Evolutionary conservation across 768 basidiomycete genomes (phyloP).

Genomic region (Pisolithus tinctorius): DNA sequence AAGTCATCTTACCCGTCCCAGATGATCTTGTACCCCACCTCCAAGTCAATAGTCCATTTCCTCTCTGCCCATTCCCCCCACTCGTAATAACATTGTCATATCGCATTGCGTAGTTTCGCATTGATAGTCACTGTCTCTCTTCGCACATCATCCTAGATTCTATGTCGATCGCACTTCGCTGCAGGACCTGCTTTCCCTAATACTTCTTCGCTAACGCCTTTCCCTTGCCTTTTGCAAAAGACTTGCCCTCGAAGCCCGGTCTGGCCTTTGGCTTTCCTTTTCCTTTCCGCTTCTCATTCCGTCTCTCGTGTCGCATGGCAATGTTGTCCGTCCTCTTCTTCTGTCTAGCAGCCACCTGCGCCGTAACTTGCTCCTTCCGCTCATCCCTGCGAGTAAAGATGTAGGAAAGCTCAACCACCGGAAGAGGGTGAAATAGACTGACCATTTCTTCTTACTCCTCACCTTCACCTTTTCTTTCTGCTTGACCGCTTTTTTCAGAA

Average conservation of each 20-base stretch:
- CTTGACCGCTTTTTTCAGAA: conserved; percentile 91
- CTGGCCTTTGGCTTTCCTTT: conserved; percentile 52
- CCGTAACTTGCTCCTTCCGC: conserved; percentile 70
- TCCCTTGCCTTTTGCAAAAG: conserved; percentile 54
- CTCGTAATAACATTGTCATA: no score
- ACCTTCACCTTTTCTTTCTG: conserved; percentile 84
- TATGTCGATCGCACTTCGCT: no score
- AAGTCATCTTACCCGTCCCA: no score
- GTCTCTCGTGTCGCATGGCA: conserved; percentile 73
- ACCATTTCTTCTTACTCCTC: conserved; percentile 86
- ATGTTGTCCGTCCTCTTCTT: conserved; percentile 93
- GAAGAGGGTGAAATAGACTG: conserved; percentile 19
- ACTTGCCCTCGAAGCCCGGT: conserved; percentile 85
- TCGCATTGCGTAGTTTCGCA: no score
- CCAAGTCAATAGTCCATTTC: no score
- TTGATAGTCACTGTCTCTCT: no score
- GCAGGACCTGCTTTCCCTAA: no score
- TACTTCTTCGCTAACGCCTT: conserved; percentile 20
- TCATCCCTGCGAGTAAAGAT: conserved; percentile 56
- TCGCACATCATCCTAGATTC: no score
- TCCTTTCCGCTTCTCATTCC: conserved; percentile 52
- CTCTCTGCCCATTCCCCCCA: no score
- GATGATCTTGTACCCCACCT: no score
- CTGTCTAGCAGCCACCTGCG: conserved; percentile 76
- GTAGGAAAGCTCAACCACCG: neutral